Conservation (phyloP, 768 basidiomycete genomes). For the Suillus tomentosus region DNA sequence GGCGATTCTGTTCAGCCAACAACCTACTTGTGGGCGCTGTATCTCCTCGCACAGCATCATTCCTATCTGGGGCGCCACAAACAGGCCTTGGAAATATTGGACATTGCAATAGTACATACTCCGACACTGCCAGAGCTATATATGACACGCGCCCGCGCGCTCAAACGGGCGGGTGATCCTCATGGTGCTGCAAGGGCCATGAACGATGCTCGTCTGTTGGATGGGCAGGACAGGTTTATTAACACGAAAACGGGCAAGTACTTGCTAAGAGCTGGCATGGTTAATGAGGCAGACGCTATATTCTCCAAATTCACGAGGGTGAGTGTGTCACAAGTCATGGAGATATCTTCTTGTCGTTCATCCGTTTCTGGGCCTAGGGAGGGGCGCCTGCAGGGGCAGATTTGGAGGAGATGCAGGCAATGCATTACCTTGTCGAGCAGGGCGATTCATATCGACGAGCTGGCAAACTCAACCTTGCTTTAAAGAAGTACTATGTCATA, state of each 20-base stretch:
- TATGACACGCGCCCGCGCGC: conserved; percentile 76
- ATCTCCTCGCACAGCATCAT: conserved; percentile 91
- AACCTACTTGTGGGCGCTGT: conserved; percentile 91
- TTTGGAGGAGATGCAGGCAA: conserved; percentile 93
- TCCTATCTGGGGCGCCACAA: conserved; percentile 55
- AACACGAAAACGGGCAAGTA: conserved; percentile 96
- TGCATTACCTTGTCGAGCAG: conserved; percentile 84
- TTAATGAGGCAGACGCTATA: conserved; percentile 72
- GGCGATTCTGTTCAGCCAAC: conserved; percentile 53
- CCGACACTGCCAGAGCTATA: conserved; percentile 92
- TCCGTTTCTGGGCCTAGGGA: conserved; percentile 57
- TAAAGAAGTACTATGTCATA: conserved; percentile 82
- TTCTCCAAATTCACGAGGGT: conserved; percentile 94
- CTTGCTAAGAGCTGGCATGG: conserved; percentile 75
- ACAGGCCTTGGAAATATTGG: conserved; percentile 61
- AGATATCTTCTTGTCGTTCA: background rate
- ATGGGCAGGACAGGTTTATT: conserved; percentile 93
- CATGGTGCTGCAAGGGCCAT: conserved; percentile 71
- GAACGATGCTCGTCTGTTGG: conserved; percentile 81
- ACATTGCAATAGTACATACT: conserved; percentile 75
- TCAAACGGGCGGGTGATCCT: conserved; percentile 85
- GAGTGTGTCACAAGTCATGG: conserved; percentile 19
- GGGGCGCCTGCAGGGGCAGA: conserved; percentile 80
- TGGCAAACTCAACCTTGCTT: conserved; percentile 71
- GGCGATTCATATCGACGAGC: conserved; percentile 68